These are phyloP conservation scores for Cercospora beticola DNA, from an alignment of 2,329 filamentous ascomycete genomes.

Conservation along the genomic window DNA sequence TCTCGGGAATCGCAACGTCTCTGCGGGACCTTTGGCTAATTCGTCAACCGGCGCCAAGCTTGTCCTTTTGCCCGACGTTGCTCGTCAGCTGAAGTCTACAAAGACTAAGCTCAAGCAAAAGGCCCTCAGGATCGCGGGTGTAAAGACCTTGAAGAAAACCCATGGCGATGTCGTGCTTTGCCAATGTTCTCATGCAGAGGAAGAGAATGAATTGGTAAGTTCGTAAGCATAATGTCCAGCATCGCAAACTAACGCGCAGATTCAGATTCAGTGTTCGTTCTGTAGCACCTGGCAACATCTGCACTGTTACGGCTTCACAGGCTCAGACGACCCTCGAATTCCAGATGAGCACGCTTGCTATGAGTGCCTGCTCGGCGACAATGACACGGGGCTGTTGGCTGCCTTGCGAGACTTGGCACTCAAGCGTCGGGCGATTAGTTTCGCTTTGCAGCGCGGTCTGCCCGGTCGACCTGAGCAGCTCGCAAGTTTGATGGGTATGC, in stretches of 20 bases:
- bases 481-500: conserved; percentile 24
- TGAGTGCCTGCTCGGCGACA: conserved; percentile 42
- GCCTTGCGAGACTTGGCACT: conserved; percentile 27
- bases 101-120: conserved; percentile 19
- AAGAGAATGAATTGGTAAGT: conserved; percentile 46
- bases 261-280: conserved; percentile 46
- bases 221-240: neutral
- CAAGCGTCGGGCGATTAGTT: conserved; percentile 30
- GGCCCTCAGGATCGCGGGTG: conserved; percentile 22
- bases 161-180: conserved; percentile 38
- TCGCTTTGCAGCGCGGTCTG: conserved; percentile 27
- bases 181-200: conserved; percentile 43
- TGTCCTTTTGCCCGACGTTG: conserved; percentile 18
- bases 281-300: conserved; percentile 50
- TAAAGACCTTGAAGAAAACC: conserved; percentile 8
- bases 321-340: conserved; percentile 40
- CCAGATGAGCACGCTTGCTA: conserved; percentile 50
- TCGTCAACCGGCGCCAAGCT: conserved; percentile 6
- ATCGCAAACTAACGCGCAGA: conserved; percentile 4
- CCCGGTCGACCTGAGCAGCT: conserved; percentile 22
- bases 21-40: neutral
- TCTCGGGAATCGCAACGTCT: conserved; percentile 1
- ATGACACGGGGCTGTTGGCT: conserved; percentile 8
- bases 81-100: conserved; percentile 10
- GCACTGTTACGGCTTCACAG: conserved; percentile 48